phyloP scores from a whole-genome alignment of 371 early-diverging fungal genomes.

The Mortierella sp. region DNA sequence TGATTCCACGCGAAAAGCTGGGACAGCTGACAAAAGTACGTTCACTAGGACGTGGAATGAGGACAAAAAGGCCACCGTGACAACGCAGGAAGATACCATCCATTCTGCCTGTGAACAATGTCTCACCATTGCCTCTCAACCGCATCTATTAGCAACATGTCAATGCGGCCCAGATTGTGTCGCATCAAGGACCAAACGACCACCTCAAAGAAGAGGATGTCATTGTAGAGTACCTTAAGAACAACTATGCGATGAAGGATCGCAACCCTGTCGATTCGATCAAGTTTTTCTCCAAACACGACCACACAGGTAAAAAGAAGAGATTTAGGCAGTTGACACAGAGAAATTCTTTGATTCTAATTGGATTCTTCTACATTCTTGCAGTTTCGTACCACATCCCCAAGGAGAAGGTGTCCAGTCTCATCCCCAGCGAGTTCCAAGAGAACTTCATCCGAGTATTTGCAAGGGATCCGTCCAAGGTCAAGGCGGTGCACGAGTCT shows the following conservation, averaged over 20 bases:
- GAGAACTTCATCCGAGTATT: conserved; percentile 78
- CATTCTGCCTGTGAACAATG: not conserved
- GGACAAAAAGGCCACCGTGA: no score
- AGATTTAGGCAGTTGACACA: no score
- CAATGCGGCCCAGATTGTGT: conserved; percentile 66
- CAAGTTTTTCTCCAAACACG: conserved; percentile 81
- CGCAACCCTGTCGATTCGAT: conserved; percentile 89
- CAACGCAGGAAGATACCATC: no score
- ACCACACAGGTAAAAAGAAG: conserved; percentile 59
- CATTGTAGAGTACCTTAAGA: conserved; percentile 74
- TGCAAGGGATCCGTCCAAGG: conserved; percentile 69
- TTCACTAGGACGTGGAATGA: no score
- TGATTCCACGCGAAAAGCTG: conserved; percentile 72
- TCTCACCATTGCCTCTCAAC: no score
- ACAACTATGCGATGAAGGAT: conserved; percentile 87
- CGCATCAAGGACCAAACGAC: conserved; percentile 66
- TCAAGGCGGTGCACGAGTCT: conserved; percentile 51
- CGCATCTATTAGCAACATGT: conserved; percentile 55
- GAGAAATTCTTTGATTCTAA: no score
- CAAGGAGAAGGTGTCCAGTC: conserved; percentile 75
- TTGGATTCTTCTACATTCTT: not conserved
- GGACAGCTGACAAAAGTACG: conserved; percentile 58
- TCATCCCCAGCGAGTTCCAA: conserved; percentile 78
- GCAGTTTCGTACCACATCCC: conserved; percentile 69
- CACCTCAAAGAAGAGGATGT: conserved; percentile 71